Evolutionary conservation across 2,329 filamentous ascomycete species (phyloP), one percentile per base, ranked within the genome.

Genomic region (Phyllosticta capitalensis): DNA sequence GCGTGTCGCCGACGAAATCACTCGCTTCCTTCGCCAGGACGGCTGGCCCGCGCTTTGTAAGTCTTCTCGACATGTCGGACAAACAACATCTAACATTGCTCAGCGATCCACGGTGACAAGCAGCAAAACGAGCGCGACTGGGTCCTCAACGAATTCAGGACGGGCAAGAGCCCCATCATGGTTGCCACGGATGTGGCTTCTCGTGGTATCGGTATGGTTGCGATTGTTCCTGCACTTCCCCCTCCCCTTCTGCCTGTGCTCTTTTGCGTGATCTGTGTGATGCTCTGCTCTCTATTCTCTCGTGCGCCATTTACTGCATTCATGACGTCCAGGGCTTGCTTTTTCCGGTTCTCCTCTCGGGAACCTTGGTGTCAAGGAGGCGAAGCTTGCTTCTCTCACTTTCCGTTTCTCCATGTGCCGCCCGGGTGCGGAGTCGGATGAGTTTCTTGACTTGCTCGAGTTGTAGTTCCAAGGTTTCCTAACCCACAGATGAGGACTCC

Each of bases 181-280:
- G 94, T 99, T 80, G 94, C 94, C 79, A 99, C 94, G 67, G 94
- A 97, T 74, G 94, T 99, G 79, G 94, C 94, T 79, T 97, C 94
- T 74, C 94, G 94, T 92, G 94, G 94, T 90, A 96, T 99, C 80
- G 94, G 94, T 96, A 95, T 95, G 91, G 92, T 88, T 84, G 80
- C 82, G 78, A 79, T 78, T 75, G 76, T 78, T 56, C 58, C 58
- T 56, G 53, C 58, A 56, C 58, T 33, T 54, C 75, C 76, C 70
- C 69, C 65, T 64, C 64, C 68, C 69, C 67, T 65, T 62, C 65
- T 66, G 67, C 67, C 65, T 67, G 62, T 66, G 64, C 66, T 68
- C 68, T 72, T 75, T 77, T 78, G 81, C 81, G 82, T 83, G 80
- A 81, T 81, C 79, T 82, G 81, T 78, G 77, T 78, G 78, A 85